phyloP scores from a whole-genome alignment of 2,329 filamentous ascomycete species.

The Zymoseptoria ardabiliae region DNA sequence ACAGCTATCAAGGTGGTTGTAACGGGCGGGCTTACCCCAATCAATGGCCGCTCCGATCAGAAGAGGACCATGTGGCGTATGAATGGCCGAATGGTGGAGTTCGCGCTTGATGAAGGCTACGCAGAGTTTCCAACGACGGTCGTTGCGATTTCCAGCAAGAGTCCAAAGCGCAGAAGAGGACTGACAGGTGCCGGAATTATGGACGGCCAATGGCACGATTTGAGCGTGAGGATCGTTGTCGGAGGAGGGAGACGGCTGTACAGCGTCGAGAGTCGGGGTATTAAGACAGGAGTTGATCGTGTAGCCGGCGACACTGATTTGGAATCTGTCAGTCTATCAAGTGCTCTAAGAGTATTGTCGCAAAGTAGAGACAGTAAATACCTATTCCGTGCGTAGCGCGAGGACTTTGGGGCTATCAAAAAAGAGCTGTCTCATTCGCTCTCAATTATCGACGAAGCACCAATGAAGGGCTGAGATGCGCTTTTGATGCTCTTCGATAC shows the following conservation, averaged over 20 bases:
- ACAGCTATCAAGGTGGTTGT: no score
- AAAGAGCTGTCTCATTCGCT: slow-evolving; percentile 17
- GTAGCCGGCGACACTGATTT: background rate
- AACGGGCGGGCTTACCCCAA: no score
- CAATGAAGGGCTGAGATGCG: slow-evolving; percentile 13
- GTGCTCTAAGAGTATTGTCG: background rate
- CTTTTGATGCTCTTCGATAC: background rate
- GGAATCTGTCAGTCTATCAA: background rate
- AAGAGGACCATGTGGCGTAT: background rate
- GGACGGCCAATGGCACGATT: slow-evolving; percentile 15
- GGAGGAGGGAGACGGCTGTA: slow-evolving; percentile 10
- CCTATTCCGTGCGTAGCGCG: slow-evolving; percentile 15
- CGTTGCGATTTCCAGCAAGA: slow-evolving; percentile 1
- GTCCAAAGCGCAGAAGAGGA: slow-evolving; percentile 5
- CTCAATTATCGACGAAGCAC: slow-evolving; percentile 4
- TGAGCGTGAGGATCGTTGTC: slow-evolving; percentile 2
- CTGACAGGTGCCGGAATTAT: slow-evolving; percentile 12
- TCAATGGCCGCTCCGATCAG: slow-evolving; percentile 1
- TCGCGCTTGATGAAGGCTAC: slow-evolving; percentile 5
- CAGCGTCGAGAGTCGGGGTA: slow-evolving; percentile 1
- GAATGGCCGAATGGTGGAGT: background rate
- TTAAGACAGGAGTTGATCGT: background rate
- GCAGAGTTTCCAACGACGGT: background rate
- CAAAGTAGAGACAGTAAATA: slow-evolving; percentile 7
- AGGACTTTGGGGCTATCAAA: slow-evolving; percentile 12